Conservation (phyloP, 2,329 filamentous ascomycete genomes). For the Aspergillus floridensis region DNA sequence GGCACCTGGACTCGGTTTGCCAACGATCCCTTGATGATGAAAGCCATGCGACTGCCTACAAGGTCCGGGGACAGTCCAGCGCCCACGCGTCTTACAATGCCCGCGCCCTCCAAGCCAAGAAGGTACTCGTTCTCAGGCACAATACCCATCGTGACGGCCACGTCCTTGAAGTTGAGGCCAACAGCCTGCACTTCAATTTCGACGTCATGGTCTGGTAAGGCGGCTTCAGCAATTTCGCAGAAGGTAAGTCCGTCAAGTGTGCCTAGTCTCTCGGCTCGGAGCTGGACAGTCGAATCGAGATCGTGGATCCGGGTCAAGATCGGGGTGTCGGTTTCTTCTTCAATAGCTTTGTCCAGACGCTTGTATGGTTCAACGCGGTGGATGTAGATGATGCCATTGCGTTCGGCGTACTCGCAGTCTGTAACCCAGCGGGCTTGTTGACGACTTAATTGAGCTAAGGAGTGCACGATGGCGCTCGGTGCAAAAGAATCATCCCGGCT, state of each 20-base stretch:
- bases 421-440: not conserved
- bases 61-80: constrained; percentile 12
- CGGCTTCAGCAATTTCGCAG: constrained; percentile 2
- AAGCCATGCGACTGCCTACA: constrained; percentile 35
- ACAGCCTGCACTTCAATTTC: constrained; percentile 23
- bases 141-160: constrained; percentile 20
- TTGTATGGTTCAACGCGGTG: constrained; percentile 7
- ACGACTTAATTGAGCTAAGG: not conserved
- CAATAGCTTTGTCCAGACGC: not conserved
- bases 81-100: constrained; percentile 35
- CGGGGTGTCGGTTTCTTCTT: not conserved
- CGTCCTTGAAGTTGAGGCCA: constrained; percentile 22
- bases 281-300: not conserved
- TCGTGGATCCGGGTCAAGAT: not conserved
- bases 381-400: constrained; percentile 12
- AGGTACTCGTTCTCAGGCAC: constrained; percentile 29
- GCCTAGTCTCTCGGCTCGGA: constrained; percentile 7
- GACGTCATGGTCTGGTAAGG: constrained; percentile 16
- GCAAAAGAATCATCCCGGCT: not conserved
- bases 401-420: constrained; percentile 18
- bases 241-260: constrained; percentile 12
- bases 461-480: not conserved
- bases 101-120: constrained; percentile 46
- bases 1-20: constrained; percentile 11
- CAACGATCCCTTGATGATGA: constrained; percentile 9